Conservation (phyloP, 495 filamentous ascomycete species). For the Neurospora sp. region DNA sequence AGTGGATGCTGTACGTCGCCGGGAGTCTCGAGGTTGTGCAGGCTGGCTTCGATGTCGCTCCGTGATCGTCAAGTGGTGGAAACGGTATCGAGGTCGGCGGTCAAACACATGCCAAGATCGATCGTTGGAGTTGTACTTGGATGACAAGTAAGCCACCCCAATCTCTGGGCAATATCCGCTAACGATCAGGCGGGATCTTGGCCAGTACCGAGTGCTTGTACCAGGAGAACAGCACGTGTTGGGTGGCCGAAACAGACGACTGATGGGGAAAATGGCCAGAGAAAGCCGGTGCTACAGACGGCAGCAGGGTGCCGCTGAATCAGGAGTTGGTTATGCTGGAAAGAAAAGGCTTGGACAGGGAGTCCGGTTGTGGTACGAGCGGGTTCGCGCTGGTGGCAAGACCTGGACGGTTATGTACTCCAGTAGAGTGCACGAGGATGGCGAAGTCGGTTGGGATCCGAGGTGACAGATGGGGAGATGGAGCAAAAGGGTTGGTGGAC, state of each 20-base stretch:
- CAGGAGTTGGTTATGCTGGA: neutral
- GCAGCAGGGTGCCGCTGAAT: neutral
- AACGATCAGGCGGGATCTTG: neutral
- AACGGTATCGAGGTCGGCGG: constrained; percentile 3
- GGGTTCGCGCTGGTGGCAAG: neutral
- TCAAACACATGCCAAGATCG: constrained; percentile 1
- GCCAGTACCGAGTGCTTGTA: neutral
- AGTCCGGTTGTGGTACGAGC: neutral
- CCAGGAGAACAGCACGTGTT: neutral
- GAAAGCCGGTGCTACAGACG: neutral
- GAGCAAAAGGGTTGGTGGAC: neutral
- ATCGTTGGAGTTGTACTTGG: neutral
- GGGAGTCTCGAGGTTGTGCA: neutral
- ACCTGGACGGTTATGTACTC: neutral
- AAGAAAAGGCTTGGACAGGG: neutral
- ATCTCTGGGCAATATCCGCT: neutral
- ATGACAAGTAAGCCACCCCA: neutral
- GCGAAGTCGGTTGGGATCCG: neutral
- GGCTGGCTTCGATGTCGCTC: neutral
- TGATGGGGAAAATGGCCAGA: neutral
- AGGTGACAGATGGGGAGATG: neutral
- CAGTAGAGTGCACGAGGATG: neutral
- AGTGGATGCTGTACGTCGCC: neutral
- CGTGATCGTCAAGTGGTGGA: constrained; percentile 3
- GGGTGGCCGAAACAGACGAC: neutral